Conservation (phyloP, 2,329 filamentous ascomycete genomes). For the Xylariales sp. region DNA sequence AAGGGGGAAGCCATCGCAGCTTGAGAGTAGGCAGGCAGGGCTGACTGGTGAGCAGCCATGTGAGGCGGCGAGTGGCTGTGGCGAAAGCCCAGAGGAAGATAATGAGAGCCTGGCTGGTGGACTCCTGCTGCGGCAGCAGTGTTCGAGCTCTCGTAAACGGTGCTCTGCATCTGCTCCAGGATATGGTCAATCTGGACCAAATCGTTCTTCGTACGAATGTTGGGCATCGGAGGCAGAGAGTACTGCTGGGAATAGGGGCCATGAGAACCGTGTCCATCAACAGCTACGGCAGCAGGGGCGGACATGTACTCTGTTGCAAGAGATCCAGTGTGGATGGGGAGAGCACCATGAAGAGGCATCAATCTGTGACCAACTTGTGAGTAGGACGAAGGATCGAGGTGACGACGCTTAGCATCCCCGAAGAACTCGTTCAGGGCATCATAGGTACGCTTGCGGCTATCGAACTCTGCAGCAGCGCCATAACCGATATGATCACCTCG, state of each 20-base stretch:
- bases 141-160: conserved; percentile 88
- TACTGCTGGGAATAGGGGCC: conserved; percentile 72
- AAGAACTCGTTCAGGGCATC: conserved; percentile 94
- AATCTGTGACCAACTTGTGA: conserved; percentile 86
- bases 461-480: conserved; percentile 46
- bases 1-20: conserved; percentile 59
- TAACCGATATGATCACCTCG: conserved; percentile 61
- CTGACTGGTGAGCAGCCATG: conserved; percentile 30
- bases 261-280: conserved; percentile 48
- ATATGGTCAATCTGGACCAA: conserved; percentile 91
- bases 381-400: conserved; percentile 87
- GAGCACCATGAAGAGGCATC: conserved; percentile 71
- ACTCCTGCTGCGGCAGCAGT: conserved; percentile 75
- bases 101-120: conserved; percentile 67
- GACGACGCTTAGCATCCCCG: conserved; percentile 83
- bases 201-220: conserved; percentile 88
- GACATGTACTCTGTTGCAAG: conserved; percentile 54
- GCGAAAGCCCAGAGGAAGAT: conserved; percentile 51
- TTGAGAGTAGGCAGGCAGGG: conserved; percentile 39
- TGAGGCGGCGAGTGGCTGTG: conserved; percentile 46
- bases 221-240: conserved; percentile 80
- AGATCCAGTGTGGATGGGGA: conserved; percentile 53
- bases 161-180: conserved; percentile 91
- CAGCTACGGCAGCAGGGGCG: conserved; percentile 45
- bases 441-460: conserved; percentile 76